Evolutionary conservation across 768 basidiomycete genomes (phyloP).

Genomic region (Suillus placidus): DNA sequence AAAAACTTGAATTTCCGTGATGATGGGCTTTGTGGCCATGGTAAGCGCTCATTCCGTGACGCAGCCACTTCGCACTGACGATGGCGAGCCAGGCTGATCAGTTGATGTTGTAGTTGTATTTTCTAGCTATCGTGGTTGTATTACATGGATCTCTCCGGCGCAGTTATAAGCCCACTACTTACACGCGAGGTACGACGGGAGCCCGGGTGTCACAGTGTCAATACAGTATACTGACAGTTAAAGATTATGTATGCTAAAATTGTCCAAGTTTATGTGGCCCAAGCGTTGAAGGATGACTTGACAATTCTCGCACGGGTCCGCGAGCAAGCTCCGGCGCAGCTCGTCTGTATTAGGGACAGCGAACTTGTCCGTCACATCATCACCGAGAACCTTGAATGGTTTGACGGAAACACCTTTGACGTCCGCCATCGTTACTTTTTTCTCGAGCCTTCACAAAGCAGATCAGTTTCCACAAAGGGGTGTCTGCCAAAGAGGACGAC

Average conservation of each 20-base stretch:
- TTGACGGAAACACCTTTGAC: not conserved
- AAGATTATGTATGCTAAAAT: not conserved
- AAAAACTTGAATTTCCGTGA: too few species aligned
- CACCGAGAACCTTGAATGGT: not conserved
- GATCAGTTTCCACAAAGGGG: not conserved
- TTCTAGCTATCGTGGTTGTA: not conserved
- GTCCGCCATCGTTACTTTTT: not conserved
- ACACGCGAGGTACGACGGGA: too few species aligned
- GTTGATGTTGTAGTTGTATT: not conserved
- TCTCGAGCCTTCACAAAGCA: not conserved
- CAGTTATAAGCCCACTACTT: too few species aligned
- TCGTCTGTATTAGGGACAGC: not conserved
- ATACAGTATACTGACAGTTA: not conserved
- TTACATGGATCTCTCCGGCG: not conserved
- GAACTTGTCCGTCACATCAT: not conserved
- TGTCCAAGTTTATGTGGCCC: not conserved
- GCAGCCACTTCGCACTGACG: not conserved
- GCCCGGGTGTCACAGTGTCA: too few species aligned
- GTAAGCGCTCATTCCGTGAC: too few species aligned
- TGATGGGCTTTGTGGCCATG: too few species aligned
- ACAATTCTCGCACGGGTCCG: not conserved
- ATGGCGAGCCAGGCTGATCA: not conserved
- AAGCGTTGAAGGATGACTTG: not conserved
- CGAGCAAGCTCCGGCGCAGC: not conserved
- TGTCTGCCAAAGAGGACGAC: not conserved